phyloP scores from a whole-genome alignment of 352 stramenopile genomes.

The Phytophthora agathidicida region DNA sequence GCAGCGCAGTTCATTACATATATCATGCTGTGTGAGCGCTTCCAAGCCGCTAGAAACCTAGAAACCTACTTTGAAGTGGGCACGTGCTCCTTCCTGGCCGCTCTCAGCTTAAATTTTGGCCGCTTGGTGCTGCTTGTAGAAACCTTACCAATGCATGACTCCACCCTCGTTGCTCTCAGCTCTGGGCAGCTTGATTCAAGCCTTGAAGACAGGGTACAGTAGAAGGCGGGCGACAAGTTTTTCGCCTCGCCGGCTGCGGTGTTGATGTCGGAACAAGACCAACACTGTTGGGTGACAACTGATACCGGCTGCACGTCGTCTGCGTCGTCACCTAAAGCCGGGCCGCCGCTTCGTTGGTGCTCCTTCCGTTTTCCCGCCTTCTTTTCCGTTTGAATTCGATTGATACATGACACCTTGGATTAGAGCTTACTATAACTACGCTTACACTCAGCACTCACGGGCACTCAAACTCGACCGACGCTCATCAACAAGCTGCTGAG shows the following conservation, averaged over 20 bases:
- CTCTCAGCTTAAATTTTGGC: not conserved
- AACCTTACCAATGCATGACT: too few species aligned
- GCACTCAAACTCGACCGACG: slow-evolving; percentile 24
- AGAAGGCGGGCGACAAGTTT: too few species aligned
- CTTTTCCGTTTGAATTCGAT: not conserved
- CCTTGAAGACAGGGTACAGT: too few species aligned
- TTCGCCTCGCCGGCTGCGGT: not conserved
- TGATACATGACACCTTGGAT: slow-evolving; percentile 29
- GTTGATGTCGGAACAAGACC: slow-evolving; percentile 11
- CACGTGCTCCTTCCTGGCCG: not conserved
- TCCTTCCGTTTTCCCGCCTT: not conserved
- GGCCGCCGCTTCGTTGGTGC: not conserved
- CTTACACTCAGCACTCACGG: slow-evolving; percentile 29
- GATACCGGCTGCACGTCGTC: slow-evolving; percentile 18
- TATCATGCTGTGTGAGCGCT: not conserved
- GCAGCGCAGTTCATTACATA: not conserved
- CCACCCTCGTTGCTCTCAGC: too few species aligned
- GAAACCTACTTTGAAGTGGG: too few species aligned
- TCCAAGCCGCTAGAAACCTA: too few species aligned
- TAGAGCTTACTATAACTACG: slow-evolving; percentile 35
- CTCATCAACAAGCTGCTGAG: not conserved
- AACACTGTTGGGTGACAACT: not conserved
- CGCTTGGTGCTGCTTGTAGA: too few species aligned
- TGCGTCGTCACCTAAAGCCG: slow-evolving; percentile 3
- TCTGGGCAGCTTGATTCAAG: too few species aligned